A percentile compares a stretch with the other conserved stretches of the same genome.
Evolutionary conservation across 2,329 filamentous ascomycete species (phyloP).

Genomic region (Aspergillus sp.): DNA sequence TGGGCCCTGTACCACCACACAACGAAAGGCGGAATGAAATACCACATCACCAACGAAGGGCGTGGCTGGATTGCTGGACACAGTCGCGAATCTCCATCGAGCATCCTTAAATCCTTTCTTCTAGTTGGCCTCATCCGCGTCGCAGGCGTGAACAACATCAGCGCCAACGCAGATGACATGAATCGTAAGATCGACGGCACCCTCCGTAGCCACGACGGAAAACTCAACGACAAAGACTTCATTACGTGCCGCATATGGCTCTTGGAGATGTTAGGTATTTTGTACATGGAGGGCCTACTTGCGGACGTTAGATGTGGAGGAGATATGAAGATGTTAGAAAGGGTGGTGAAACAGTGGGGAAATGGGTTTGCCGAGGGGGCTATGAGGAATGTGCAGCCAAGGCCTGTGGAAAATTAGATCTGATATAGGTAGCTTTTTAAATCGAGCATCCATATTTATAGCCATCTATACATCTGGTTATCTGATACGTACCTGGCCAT

Average conservation of each 20-base stretch:
- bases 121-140: not conserved
- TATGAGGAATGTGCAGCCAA: not conserved
- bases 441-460: not conserved
- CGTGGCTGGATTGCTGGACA: conserved; percentile 12
- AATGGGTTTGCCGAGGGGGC: not conserved
- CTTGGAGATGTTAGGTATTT: not conserved
- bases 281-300: not conserved
- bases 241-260: not conserved
- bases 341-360: not conserved
- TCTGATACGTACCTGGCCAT: not conserved
- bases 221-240: not conserved
- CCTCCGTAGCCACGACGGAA: not conserved
- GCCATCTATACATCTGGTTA: not conserved
- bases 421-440: too few relatives aligned
- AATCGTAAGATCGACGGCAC: not conserved
- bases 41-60: conserved; percentile 24
- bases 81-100: not conserved
- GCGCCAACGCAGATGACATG: not conserved
- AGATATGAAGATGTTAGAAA: not conserved
- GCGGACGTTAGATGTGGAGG: not conserved
- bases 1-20: conserved; percentile 29
- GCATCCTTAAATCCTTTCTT: not conserved
- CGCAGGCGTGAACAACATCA: not conserved
- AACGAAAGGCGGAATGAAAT: conserved; percentile 19
- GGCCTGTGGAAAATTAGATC: not conserved